Base-by-base conservation (phyloP, 1,284 basidiomycete genomes). In the Naganishia cerealis region DNA sequence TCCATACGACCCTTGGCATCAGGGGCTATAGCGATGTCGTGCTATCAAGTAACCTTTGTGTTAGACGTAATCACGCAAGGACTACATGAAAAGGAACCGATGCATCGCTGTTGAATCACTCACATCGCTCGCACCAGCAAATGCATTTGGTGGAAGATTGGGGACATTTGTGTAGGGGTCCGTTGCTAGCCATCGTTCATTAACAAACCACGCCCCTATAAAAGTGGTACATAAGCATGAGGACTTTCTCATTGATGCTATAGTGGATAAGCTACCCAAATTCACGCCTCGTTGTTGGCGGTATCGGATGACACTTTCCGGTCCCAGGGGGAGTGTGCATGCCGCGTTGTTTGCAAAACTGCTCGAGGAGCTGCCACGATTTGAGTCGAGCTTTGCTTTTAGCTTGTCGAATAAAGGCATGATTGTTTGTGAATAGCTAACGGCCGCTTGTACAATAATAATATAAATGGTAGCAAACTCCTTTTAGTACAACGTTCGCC, bases 221-320 rank as follows among this genome's bases (percentile, higher is more conserved):
- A 29, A 21, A 7, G 21, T 9, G n/a, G 26, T 6, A 55, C 5
- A 46, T 39, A 5, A 48, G 38, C 33, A 15, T 33, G 10, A 10
- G 24, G 18, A 13, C 15, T 18, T 16, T 54, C 61, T 18, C 18
- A 43, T 10, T 7, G 12, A n/a, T 21, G 21, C 3, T 18, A 5
- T 9, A 42, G 21, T n/a, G 21, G 56, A n/a, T 33, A 33, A 57
- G 65, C 33, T 77, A 85, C 91, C 91, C 13, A 94, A 85, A 77
- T 93, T 94, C 43, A 93, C 87, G 24, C 91, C 91, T 52, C 87
- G 84, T 76, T 92, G 91, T 76, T 88, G 88, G 55, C 91, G 84
- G 78, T 87, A 89, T 33, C 86, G 84, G 72, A 86, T 87, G 63
- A 87, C 73, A 69, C 72, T 72, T 21, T 73, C 65, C 5, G 73